Conservation (phyloP, 2,329 filamentous ascomycete species). For the Scedosporium aurantiacum region DNA sequence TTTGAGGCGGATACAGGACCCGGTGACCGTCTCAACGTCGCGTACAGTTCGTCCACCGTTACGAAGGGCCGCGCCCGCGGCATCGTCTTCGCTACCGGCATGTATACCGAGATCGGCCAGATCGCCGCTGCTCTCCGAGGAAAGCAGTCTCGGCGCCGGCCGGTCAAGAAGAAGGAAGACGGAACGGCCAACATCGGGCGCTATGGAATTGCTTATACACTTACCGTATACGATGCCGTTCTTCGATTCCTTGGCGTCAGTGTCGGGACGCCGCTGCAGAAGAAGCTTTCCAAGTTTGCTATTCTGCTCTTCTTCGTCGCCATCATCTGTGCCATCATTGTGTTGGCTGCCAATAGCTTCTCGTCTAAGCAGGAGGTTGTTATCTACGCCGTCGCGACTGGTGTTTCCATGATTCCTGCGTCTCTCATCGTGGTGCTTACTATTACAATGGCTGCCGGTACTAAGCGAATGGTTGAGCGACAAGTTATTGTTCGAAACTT, state of each 20-base stretch:
- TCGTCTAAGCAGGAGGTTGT: constrained; percentile 26
- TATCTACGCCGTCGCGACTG: constrained; percentile 33
- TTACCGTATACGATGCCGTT: constrained; percentile 24
- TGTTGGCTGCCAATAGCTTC: constrained; percentile 31
- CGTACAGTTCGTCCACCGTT: constrained; percentile 51
- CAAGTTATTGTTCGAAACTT: constrained; percentile 43
- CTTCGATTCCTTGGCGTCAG: constrained; percentile 37
- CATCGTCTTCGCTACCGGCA: constrained; percentile 50
- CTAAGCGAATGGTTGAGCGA: constrained; percentile 40
- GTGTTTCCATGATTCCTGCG: constrained; percentile 39
- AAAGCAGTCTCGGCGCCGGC: constrained; percentile 2
- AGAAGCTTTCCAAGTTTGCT: constrained; percentile 58
- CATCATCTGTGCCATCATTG: constrained; percentile 32
- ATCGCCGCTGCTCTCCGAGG: constrained; percentile 39
- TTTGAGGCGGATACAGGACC: constrained; percentile 30
- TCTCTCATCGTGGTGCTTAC: constrained; percentile 42
- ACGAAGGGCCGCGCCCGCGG: constrained; percentile 49
- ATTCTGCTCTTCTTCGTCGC: constrained; percentile 54
- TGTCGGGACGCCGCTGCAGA: constrained; percentile 57
- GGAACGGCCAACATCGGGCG: constrained; percentile 20
- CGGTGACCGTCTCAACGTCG: constrained; percentile 51
- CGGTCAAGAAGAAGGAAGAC: constrained; percentile 19
- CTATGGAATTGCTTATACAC: constrained; percentile 23
- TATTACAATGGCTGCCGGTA: constrained; percentile 48
- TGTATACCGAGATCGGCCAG: constrained; percentile 50